Evolutionary conservation across 768 basidiomycete genomes (phyloP), one percentile per base, ranked within the genome.

Genomic region (Piloderma croceum): DNA sequence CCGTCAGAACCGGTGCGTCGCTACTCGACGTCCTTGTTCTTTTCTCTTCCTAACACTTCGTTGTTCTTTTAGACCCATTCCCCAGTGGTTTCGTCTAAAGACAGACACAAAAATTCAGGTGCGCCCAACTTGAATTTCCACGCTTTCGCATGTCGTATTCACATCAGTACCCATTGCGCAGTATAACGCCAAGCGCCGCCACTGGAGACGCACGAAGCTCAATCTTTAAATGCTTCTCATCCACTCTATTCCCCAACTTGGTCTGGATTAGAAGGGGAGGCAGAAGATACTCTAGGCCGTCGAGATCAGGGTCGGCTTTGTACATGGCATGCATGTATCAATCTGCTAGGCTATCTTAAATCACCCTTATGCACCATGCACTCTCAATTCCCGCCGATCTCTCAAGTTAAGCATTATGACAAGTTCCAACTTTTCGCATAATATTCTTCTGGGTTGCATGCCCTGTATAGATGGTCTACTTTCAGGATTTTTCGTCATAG

Each of bases 151-250:
- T 23, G 17, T 34, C 23, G 18, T 21, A 25, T 12, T 21, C 34
- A 2, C 33, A 20, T 33, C 32, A 48, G 39, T 42, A 43, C 34
- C 40, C 41, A 34, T 47, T 42, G 33, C 10, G 46, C 50, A 90
- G 84, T 90, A 91, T 63, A 91, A 91, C 68, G 83, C 87, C 51
- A 97, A 97, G 76, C 79, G 94, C 54, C 87, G 94, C 64, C 94
- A 99, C 77, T 99, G 94, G 94, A 79, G 94, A 63, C 85, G 94
- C 68, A 98, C 94, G 49, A 98, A 98, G 77, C 81, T 98, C 72
- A 93, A 93, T 77, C 83, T 96, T 67, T 94, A 81, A 73, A 33
- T 27, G 7, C 27, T 36, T 36, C 35, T 25, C 41, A 21, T 27
- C 36, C 19, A 19, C 18, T 9, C 34, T 42, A 24, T 35, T 20